These are phyloP conservation scores for Ophiostoma quercus DNA, from an alignment of 2,329 filamentous ascomycete genomes.

Conservation along the genomic window DNA sequence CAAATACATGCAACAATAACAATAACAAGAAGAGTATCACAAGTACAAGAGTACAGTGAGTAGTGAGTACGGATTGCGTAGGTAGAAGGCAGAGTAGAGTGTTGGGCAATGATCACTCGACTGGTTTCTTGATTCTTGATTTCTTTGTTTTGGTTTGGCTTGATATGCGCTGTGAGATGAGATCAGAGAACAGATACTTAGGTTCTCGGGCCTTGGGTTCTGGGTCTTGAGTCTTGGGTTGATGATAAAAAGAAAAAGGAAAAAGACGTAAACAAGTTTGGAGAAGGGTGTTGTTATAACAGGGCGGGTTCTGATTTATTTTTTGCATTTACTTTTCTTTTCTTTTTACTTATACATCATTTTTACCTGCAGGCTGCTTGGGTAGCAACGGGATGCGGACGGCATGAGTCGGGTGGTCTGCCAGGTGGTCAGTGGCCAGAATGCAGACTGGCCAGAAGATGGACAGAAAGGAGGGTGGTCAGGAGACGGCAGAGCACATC, in stretches of 20 bases:
- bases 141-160: neutral
- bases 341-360: neutral
- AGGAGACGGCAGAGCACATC: constrained; percentile 5
- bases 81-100: neutral
- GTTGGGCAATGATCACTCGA: neutral
- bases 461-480: neutral
- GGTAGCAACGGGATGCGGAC: constrained; percentile 9
- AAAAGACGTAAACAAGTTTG: neutral
- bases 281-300: neutral
- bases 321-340: neutral
- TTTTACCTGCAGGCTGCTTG: neutral
- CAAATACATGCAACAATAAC: neutral
- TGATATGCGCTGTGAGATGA: constrained; percentile 7
- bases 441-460: neutral
- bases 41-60: constrained; percentile 1
- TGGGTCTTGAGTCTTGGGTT: neutral
- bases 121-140: neutral
- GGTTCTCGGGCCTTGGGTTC: neutral
- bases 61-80: neutral
- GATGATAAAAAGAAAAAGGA: neutral
- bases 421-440: neutral
- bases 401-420: constrained; percentile 11
- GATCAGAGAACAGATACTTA: neutral
- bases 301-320: neutral
- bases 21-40: neutral